Evolutionary conservation across 352 stramenopile species (phyloP).

Genomic region (Phytopythium boreale): DNA sequence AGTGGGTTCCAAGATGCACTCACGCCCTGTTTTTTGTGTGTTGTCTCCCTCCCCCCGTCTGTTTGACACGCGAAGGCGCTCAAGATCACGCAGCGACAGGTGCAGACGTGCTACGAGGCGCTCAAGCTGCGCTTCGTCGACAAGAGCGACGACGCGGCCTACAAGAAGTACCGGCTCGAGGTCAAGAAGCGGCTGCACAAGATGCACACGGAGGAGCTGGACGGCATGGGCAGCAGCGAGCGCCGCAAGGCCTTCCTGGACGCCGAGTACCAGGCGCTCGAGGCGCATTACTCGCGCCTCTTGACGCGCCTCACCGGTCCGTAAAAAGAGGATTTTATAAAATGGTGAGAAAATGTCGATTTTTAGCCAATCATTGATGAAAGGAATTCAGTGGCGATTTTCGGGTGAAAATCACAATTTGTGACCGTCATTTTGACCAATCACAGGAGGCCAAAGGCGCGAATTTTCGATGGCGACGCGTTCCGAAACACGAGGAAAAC

Average conservation of each 20-base stretch:
- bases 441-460: neutral
- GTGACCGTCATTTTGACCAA: constrained; percentile 8
- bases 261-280: constrained; percentile 48
- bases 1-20: constrained; percentile 1
- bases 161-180: constrained; percentile 72
- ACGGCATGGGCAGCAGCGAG: constrained; percentile 63
- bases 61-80: constrained; percentile 29
- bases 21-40: neutral
- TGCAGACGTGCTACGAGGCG: constrained; percentile 78
- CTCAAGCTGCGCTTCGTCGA: constrained; percentile 64
- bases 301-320: constrained; percentile 15
- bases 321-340: neutral
- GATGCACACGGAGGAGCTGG: constrained; percentile 64
- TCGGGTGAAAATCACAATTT: constrained; percentile 18
- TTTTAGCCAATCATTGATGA: neutral
- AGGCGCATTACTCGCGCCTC: constrained; percentile 51
- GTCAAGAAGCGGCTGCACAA: constrained; percentile 82
- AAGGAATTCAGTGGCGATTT: neutral
- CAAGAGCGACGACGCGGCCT: constrained; percentile 37
- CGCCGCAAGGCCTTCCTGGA: constrained; percentile 80
- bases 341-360: neutral
- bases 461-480: neutral
- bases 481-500: neutral
- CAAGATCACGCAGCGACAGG: constrained; percentile 76
- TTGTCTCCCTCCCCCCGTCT: no score